Conservation (phyloP, 257 asterid species). For the Scutellaria minor region DNA sequence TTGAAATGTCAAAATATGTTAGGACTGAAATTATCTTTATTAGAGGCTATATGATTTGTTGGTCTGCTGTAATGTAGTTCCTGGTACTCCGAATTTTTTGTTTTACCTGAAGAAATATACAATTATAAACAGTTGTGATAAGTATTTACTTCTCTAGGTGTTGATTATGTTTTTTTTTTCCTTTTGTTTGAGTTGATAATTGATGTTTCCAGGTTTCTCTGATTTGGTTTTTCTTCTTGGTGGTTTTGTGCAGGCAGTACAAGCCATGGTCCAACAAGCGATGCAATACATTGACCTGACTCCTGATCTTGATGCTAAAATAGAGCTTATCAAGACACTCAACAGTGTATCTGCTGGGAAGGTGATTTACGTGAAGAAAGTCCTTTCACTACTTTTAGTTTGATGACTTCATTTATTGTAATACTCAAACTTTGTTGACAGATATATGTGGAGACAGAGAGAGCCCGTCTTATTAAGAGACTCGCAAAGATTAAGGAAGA, state of each 20-base stretch:
- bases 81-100: not conserved
- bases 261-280: conserved; percentile 95
- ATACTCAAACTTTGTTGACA: conserved; percentile 30
- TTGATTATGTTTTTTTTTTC: no score
- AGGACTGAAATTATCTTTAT: not conserved
- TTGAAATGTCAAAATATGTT: not conserved
- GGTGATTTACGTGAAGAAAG: conserved; percentile 46
- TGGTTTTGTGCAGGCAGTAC: conserved; percentile 72
- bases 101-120: not conserved
- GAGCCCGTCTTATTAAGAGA: conserved; percentile 90
- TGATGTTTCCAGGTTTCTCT: conserved; percentile 5
- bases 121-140: not conserved
- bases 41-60: not conserved
- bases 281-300: conserved; percentile 94
- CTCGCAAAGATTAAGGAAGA: conserved; percentile 92
- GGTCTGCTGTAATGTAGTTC: not conserved
- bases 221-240: not conserved
- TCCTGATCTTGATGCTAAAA: conserved; percentile 82
- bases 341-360: conserved; percentile 92
- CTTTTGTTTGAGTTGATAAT: not conserved
- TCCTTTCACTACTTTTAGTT: not conserved
- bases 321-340: conserved; percentile 86
- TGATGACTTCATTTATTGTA: not conserved
- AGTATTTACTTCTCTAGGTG: not conserved
- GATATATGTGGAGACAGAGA: conserved; percentile 97